phyloP scores from a whole-genome alignment of 768 basidiomycete genomes.

The Calocera cornea region DNA sequence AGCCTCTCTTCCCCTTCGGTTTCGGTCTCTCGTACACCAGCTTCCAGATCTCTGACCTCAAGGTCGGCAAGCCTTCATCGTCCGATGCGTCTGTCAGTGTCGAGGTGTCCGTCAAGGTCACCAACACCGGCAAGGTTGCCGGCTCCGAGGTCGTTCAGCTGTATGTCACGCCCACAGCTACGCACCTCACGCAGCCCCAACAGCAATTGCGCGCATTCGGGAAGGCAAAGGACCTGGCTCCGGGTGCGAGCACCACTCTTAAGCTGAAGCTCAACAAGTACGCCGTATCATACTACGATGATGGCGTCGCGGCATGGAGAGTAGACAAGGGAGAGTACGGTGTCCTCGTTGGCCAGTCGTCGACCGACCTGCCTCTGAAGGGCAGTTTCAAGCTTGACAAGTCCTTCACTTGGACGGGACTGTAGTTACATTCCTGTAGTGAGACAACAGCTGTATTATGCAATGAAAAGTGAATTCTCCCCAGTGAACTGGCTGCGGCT shows the following conservation, averaged over 20 bases:
- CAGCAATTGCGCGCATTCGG: conserved; percentile 46
- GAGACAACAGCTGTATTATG: neutral
- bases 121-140: conserved; percentile 38
- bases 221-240: conserved; percentile 23
- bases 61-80: conserved; percentile 23
- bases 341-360: conserved; percentile 4
- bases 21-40: conserved; percentile 65
- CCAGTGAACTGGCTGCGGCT: too few relatives aligned
- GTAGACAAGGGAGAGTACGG: conserved; percentile 6
- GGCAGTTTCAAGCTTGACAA: neutral
- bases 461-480: neutral
- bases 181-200: conserved; percentile 39
- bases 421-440: neutral
- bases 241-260: conserved; percentile 22
- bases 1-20: conserved; percentile 57
- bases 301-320: conserved; percentile 19
- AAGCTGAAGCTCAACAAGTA: conserved; percentile 25
- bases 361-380: neutral
- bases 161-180: conserved; percentile 40
- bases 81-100: conserved; percentile 22
- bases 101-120: conserved; percentile 36
- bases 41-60: conserved; percentile 42
- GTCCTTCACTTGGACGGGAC: conserved; percentile 2
- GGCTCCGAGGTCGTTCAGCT: conserved; percentile 58
- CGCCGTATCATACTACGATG: conserved; percentile 47